Conservation (phyloP, 805 yeast species). For the Zygosaccharomyces pseudorouxii region DNA sequence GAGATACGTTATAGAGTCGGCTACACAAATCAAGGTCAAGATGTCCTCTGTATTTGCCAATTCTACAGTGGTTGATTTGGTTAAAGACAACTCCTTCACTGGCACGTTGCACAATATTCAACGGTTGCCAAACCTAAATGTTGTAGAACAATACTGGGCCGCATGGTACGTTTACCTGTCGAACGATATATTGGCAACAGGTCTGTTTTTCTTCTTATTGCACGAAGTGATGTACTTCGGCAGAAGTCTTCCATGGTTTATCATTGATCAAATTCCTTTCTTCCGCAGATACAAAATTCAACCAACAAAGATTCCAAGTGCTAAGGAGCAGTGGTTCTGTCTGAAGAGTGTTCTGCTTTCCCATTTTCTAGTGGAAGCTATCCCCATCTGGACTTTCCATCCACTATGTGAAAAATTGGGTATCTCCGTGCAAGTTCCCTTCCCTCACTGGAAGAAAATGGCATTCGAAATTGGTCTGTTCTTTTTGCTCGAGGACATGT, state of each 20-base stretch:
- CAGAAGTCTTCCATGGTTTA: conserved; percentile 87
- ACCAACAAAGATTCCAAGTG: conserved; percentile 73
- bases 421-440: conserved; percentile 74
- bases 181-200: conserved; percentile 90
- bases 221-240: conserved; percentile 92
- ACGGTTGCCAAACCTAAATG: conserved; percentile 40
- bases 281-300: conserved; percentile 88
- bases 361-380: conserved; percentile 88
- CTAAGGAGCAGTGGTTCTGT: conserved; percentile 90
- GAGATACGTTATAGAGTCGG: neutral
- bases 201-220: conserved; percentile 69
- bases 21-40: neutral
- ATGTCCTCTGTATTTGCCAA: conserved; percentile 36
- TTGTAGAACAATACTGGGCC: conserved; percentile 78
- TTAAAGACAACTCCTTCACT: conserved; percentile 30
- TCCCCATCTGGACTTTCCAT: conserved; percentile 97
- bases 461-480: conserved; percentile 64
- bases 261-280: conserved; percentile 79
- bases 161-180: conserved; percentile 78
- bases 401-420: conserved; percentile 82
- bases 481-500: conserved; percentile 83
- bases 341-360: conserved; percentile 76
- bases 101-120: conserved; percentile 38
- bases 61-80: conserved; percentile 28
- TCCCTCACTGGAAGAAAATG: conserved; percentile 64